These are phyloP conservation scores for Lagerstroemia speciosa DNA, from an alignment of 345 rosid genomes.

Conservation along the genomic window DNA sequence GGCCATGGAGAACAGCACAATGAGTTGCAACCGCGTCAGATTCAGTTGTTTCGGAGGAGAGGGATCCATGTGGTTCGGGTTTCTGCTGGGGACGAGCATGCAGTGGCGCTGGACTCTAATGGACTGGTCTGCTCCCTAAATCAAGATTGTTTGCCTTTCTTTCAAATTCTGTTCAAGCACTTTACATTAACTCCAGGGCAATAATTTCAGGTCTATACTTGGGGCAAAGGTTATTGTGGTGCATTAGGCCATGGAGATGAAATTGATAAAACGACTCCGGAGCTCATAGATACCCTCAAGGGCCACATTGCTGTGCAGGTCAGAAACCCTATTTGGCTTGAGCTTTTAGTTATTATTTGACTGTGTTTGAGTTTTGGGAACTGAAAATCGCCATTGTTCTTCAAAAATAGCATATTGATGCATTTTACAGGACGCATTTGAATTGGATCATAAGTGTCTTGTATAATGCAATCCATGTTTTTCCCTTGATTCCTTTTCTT, in stretches of 20 bases:
- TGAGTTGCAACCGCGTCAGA: slow-evolving; percentile 67
- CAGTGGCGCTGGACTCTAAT: slow-evolving; percentile 86
- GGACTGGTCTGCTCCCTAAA: slow-evolving; percentile 53
- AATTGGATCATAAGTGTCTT: background rate
- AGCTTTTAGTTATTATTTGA: background rate
- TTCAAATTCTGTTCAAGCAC: background rate
- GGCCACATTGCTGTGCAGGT: slow-evolving; percentile 72
- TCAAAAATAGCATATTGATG: background rate
- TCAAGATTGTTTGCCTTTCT: background rate
- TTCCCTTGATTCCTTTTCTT: background rate
- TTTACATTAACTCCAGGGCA: slow-evolving; percentile 8
- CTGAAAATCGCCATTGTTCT: background rate
- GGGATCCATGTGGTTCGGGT: slow-evolving; percentile 68
- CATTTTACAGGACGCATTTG: background rate
- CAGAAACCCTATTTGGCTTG: slow-evolving; percentile 7
- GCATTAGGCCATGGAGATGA: slow-evolving; percentile 97
- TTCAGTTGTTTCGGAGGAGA: slow-evolving; percentile 69
- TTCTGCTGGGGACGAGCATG: slow-evolving; percentile 97
- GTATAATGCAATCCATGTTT: background rate
- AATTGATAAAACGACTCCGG: slow-evolving; percentile 78
- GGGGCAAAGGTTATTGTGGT: slow-evolving; percentile 99
- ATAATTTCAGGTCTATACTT: slow-evolving; percentile 63
- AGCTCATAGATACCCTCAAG: slow-evolving; percentile 52
- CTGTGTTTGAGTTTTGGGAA: background rate
- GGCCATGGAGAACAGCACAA: slow-evolving; percentile 96